Base-by-base conservation (phyloP, 2,329 filamentous ascomycete species). In the Paraphoma chrysanthemicola region DNA sequence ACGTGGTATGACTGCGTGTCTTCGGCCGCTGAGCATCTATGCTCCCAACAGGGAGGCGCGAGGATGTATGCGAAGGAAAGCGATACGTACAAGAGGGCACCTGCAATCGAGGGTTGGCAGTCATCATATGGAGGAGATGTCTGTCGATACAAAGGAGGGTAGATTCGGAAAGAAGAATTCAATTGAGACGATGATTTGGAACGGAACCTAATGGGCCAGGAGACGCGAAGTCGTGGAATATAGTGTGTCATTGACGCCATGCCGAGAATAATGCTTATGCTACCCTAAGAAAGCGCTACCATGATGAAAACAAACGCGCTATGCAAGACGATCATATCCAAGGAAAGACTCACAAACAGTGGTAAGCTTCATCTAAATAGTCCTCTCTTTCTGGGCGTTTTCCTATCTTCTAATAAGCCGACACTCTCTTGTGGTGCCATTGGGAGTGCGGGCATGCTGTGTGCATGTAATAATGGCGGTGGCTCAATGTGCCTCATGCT, bases 391-490 rank as follows among this genome's bases (percentile, higher is more conserved):
- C 56, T 55, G 2, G 67, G 59, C 28, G 62, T 68, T 49, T 53
- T 68, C 33, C 39, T 51, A 11, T 56, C 56, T n/a, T 62, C 60
- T 12, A 46, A 18, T 39, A 42, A n/a, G 6, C 14, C 47, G 11
- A 18, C 54, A 6, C 48, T 59, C 7, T 63, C 60, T 7, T 58
- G 51, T 9, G 46, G 41, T 38, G 31, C 46, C n/a, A 53, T 62
- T 8, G 62, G 55, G 14, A 74, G 46, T 11, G 60, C 63, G 12
- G 73, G 73, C 62, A 73, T 67, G 47, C 68, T 74, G 48, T 74
- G 68, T 3, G 62, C 60, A 48, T 68, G 66, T 18, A 70, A 48
- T 45, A 66, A 53, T 10, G 68, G 59, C 50, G 68, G 64, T 16
- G 64, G 58, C 10, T 63, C 59, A 12, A 63, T 59, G 30, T 70